Evolutionary conservation across 192 early-diverging fungal species (phyloP).

Genomic region (Coemansia sp.): DNA sequence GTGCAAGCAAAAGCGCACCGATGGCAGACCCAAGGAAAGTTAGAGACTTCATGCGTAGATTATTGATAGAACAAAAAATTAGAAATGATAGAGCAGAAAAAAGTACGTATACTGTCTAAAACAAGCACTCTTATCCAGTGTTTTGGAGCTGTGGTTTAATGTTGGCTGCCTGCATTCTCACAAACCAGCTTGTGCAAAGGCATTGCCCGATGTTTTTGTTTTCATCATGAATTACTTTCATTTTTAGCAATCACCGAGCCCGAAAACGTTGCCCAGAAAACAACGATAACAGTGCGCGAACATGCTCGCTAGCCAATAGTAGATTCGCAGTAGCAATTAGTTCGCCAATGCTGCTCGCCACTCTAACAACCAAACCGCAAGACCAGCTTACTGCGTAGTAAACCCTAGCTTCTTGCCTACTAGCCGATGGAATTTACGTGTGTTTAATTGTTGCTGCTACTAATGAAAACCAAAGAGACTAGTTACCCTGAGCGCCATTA

Average conservation of each 20-base stretch:
- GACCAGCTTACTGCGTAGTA: neutral
- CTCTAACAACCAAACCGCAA: neutral
- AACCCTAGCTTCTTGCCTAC: neutral
- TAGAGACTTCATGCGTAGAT: slow-evolving; percentile 5
- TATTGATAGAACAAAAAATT: neutral
- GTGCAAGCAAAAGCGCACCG: neutral
- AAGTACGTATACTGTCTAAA: neutral
- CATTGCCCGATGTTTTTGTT: neutral
- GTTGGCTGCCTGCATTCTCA: neutral
- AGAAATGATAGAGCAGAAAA: neutral
- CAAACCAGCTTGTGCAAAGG: neutral
- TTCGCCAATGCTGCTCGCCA: neutral
- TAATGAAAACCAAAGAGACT: neutral
- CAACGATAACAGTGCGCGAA: neutral
- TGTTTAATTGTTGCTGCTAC: too few relatives aligned
- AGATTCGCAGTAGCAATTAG: neutral
- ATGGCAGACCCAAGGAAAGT: neutral
- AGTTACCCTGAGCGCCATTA: neutral
- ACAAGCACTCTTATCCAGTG: neutral
- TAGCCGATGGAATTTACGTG: neutral
- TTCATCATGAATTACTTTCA: neutral
- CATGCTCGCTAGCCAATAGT: too few relatives aligned
- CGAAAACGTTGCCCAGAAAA: neutral
- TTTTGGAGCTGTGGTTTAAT: neutral
- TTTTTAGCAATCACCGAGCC: neutral